Evolutionary conservation across 768 basidiomycete genomes (phyloP), one percentile per base, ranked within the genome.

Genomic region (Leucosporidium yakuticum): DNA sequence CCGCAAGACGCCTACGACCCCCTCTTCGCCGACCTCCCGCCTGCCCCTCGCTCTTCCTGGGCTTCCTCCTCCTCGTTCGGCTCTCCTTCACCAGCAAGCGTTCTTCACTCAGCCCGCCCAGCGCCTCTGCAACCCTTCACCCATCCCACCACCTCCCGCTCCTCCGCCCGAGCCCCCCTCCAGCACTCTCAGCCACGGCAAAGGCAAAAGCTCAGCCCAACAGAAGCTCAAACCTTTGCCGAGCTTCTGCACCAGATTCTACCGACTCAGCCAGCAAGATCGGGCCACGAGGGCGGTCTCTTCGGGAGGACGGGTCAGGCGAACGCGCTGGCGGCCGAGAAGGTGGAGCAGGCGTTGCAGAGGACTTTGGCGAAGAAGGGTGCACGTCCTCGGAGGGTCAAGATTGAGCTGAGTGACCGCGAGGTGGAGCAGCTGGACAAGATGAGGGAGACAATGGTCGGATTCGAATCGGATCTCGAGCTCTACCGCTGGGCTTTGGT

Each of bases 401-500:
- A 44, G 39, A 19, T 29, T 4, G 25, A 23, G 25, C 29, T 71
- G 23, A 61, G 44, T 1, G 51, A 51, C 20, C 34, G 49, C 3
- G 73, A 74, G 19, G n/a, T 44, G 29, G 29, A 58, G 36, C 20
- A 59, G 27, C 64, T 91, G 23, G 90, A 90, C 72, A 79, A 81
- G 29, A 85, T 87, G 76, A 86, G 85, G 76, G 89, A 91, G 71
- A 83, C 84, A 63, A 87, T 92, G 81, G 83, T 86, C 53, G 74
- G 83, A 15, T 89, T 88, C 72, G 79, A 82, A 29, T 87, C 83
- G 11, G 91, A 92, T 74, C 79, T 83, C 65, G 82, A 88, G 62
- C 82, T 93, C 23, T 81, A 91, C 58, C 81, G 84, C 36, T 93
- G 91, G 91, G 85, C 87, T 17, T 79, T 83, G 74, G 78, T 79